Conservation (phyloP, 1,139 yeast species). For the Meyerozyma carpophila region DNA sequence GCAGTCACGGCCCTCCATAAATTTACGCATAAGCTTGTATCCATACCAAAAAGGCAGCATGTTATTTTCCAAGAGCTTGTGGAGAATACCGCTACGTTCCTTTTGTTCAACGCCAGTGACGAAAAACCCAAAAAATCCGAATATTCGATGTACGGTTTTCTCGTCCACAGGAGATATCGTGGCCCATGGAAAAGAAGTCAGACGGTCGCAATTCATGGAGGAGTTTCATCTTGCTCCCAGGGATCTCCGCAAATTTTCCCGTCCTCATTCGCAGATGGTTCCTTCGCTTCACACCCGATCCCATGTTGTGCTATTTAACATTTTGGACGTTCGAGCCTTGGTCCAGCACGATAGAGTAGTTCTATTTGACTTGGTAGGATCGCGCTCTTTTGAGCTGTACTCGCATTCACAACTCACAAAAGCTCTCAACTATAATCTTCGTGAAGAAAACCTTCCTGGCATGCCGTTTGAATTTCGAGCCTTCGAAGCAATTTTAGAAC, state of each 20-base stretch:
- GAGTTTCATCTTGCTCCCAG: conserved; percentile 32
- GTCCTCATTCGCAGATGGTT: conserved; percentile 33
- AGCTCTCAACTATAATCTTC: conserved; percentile 26
- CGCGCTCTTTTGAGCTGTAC: conserved; percentile 30
- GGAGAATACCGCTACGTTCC: neutral
- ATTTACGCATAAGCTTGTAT: too few species aligned
- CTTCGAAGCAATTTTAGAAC: conserved; percentile 36
- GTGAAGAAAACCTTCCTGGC: conserved; percentile 17
- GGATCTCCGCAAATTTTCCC: conserved; percentile 36
- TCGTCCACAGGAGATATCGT: conserved; percentile 31
- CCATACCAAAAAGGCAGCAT: neutral
- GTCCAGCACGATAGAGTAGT: conserved; percentile 36
- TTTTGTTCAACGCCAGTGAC: neutral
- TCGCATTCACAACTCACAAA: conserved; percentile 31
- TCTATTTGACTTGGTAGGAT: conserved; percentile 22
- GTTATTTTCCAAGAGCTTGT: neutral
- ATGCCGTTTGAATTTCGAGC: conserved; percentile 43
- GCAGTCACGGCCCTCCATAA: too few species aligned
- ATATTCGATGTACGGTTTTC: conserved; percentile 56
- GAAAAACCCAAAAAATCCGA: conserved; percentile 9
- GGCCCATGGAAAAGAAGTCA: conserved; percentile 36
- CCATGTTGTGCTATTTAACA: conserved; percentile 33
- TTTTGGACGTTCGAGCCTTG: conserved; percentile 38
- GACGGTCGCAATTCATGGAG: conserved; percentile 32
- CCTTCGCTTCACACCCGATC: conserved; percentile 37